phyloP scores from a whole-genome alignment of 2,329 filamentous ascomycete genomes.

The Cladorrhinum sp. region DNA sequence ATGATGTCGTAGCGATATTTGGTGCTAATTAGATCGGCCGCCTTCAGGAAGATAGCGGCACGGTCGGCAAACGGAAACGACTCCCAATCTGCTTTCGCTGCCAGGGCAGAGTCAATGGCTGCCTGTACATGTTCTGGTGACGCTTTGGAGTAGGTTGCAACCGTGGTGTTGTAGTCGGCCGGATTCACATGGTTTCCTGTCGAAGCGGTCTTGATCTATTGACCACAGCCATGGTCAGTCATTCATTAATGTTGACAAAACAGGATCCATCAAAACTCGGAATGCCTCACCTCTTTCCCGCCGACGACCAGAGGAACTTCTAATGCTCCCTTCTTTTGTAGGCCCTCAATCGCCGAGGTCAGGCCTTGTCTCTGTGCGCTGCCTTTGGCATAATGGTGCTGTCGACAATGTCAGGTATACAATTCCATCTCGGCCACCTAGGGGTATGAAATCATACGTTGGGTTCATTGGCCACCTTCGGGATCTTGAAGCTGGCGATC shows the following conservation, averaged over 20 bases:
- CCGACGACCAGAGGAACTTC: slow-evolving; percentile 81
- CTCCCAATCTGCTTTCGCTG: slow-evolving; percentile 85
- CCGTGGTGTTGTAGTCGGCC: slow-evolving; percentile 68
- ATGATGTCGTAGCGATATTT: slow-evolving; percentile 98
- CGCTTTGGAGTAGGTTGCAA: slow-evolving; percentile 85
- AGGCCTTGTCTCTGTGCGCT: slow-evolving; percentile 76
- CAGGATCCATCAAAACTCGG: not conserved
- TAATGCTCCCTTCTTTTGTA: slow-evolving; percentile 67
- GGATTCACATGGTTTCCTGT: slow-evolving; percentile 76
- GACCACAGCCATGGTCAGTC: not conserved
- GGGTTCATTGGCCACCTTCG: slow-evolving; percentile 86
- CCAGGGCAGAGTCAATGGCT: slow-evolving; percentile 80
- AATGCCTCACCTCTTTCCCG: slow-evolving; percentile 66
- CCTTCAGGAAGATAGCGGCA: slow-evolving; percentile 92
- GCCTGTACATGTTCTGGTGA: slow-evolving; percentile 69
- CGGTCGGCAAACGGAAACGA: slow-evolving; percentile 83
- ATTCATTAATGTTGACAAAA: not conserved
- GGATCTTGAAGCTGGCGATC: slow-evolving; percentile 82
- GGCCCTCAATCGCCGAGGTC: slow-evolving; percentile 65
- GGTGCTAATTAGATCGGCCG: slow-evolving; percentile 81
- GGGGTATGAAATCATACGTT: slow-evolving; percentile 60
- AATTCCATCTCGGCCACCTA: not conserved
- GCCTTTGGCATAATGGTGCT: slow-evolving; percentile 88
- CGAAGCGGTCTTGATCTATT: slow-evolving; percentile 58
- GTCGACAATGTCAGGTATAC: slow-evolving; percentile 13